Evolutionary conservation across 257 asterid genomes (phyloP), one percentile per base, ranked within the genome.

Genomic region (Solanum okadae): DNA sequence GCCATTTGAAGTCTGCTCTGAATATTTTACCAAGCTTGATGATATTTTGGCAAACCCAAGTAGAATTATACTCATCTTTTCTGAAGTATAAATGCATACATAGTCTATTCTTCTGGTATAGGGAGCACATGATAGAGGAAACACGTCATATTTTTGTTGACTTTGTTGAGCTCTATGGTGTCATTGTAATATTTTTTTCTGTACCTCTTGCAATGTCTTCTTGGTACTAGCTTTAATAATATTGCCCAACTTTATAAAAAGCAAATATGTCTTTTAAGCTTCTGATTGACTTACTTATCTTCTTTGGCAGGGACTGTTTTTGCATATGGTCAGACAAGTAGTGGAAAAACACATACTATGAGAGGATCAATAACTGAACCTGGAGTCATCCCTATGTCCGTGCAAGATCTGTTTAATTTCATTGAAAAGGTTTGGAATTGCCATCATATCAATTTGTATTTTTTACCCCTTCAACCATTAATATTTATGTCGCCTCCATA

Each of bases 291-390:
- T 75, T 88, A 86, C 63, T 77, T 67, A 37, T 73, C 79, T 65
- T 71, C 81, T 86, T 86, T 59, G 56, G 37, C 81, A 96, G 99
- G 99, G 78, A 96, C 98, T 68, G 99, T 96, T 40, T 96, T 96
- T 93, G 99, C 99, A 71, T 96, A 96, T 93, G 99, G 99, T 81
- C 99, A 96, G 92, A 96, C 99, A 72, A 96, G 98, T 86, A 96
- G 98, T 89, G 99, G 99, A 42, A 96, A 96, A 88, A 96, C 99
- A 9, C 95, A 95, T 88, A 96, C 99, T 4, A 96, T 96, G 99
- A 96, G 99, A 38, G 99, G 99, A 86, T 94, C 98, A 82, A 88
- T 86, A 85, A 89, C 89, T n/a, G 98, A 96, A 91, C 98, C 95
- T 72, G 99, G 99, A 93, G 97, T 96, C 59, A 96, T 96, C 75